Percentiles rank a stretch among this genome's conserved stretches.
phyloP scores from a whole-genome alignment of 2,329 filamentous ascomycete species.

The Didymellaceae sp. region DNA sequence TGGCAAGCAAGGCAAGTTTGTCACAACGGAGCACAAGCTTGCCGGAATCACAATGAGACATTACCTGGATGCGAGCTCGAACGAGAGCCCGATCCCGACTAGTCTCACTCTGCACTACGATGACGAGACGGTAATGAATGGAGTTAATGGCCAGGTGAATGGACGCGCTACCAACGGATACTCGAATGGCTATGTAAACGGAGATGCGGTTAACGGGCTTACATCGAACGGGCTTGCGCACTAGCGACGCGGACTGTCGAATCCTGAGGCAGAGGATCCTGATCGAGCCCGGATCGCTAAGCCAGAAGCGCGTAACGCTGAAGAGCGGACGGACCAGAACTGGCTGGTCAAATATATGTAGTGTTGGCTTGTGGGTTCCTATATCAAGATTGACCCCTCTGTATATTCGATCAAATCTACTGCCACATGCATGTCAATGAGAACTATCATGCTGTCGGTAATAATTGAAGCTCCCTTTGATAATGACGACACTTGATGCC shows the following conservation, averaged over 20 bases:
- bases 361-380: background rate
- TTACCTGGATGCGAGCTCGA: conserved; percentile 58
- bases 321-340: background rate
- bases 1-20: conserved; percentile 48
- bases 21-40: conserved; percentile 53
- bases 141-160: conserved; percentile 19
- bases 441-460: too few relatives aligned
- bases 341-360: conserved; percentile 8
- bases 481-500: too few relatives aligned
- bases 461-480: too few relatives aligned
- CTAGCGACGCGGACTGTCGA: conserved; percentile 1
- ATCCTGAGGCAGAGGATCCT: background rate
- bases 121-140: conserved; percentile 23
- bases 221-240: conserved; percentile 7
- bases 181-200: conserved; percentile 15
- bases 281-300: too few relatives aligned
- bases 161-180: conserved; percentile 8
- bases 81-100: conserved; percentile 52
- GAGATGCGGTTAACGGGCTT: conserved; percentile 13
- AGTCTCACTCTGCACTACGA: conserved; percentile 37
- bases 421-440: too few relatives aligned
- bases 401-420: too few relatives aligned
- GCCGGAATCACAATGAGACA: conserved; percentile 57
- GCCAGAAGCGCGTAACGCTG: background rate
- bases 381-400: too few relatives aligned